Conservation (phyloP, 495 filamentous ascomycete species). For the Neurospora hispaniola region DNA sequence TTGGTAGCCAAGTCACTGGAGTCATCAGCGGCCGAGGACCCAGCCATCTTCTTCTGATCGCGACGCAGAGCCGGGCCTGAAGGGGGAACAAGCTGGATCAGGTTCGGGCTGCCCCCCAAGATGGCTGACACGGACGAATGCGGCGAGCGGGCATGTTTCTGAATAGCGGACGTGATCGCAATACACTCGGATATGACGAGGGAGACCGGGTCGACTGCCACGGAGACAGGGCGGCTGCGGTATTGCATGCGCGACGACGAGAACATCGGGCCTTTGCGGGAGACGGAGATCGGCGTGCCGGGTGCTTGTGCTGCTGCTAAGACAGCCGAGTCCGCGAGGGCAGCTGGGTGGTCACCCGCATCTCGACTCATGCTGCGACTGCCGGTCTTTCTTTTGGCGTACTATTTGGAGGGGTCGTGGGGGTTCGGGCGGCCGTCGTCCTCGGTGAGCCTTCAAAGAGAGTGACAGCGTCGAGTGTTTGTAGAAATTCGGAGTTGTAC, state of each 20-base stretch:
- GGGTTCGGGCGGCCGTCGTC: background rate
- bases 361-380: slow-evolving; percentile 33
- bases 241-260: slow-evolving; percentile 36
- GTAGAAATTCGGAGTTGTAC: background rate
- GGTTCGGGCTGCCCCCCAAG: slow-evolving; percentile 63
- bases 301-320: slow-evolving; percentile 10
- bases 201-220: slow-evolving; percentile 89
- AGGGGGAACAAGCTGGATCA: slow-evolving; percentile 37
- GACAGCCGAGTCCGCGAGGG: slow-evolving; percentile 26
- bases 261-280: slow-evolving; percentile 9
- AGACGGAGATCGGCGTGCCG: slow-evolving; percentile 7
- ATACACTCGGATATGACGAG: slow-evolving; percentile 98
- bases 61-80: slow-evolving; percentile 21
- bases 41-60: slow-evolving; percentile 19
- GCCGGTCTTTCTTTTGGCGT: background rate
- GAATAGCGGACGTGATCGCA: slow-evolving; percentile 93
- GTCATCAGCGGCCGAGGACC: slow-evolving; percentile 17
- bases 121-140: slow-evolving; percentile 96
- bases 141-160: slow-evolving; percentile 92
- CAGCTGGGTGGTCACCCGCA: slow-evolving; percentile 21
- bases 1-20: slow-evolving; percentile 37
- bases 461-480: background rate
- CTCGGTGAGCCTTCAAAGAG: background rate
- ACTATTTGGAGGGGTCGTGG: background rate
- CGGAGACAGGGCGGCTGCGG: slow-evolving; percentile 45